phyloP scores from a whole-genome alignment of 495 filamentous ascomycete genomes.

The Astrocystis sublimbata region DNA sequence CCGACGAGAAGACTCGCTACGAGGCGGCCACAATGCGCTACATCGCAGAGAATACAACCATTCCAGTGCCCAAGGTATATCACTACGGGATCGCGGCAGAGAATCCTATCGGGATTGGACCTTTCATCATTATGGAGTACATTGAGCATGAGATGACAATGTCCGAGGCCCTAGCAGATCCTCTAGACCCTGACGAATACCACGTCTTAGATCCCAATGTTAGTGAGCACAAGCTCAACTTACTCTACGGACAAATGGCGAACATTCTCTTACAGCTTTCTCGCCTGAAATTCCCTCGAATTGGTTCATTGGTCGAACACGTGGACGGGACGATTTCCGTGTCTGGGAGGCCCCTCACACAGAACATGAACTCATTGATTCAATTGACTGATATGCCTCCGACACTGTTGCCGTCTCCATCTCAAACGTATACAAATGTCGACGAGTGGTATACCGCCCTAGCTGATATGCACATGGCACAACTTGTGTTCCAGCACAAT shows the following conservation, averaged over 20 bases:
- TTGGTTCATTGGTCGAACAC: slow-evolving; percentile 37
- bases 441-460: slow-evolving; percentile 44
- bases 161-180: slow-evolving; percentile 33
- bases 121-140: slow-evolving; percentile 53
- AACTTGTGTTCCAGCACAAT: slow-evolving; percentile 46
- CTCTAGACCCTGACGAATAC: slow-evolving; percentile 16
- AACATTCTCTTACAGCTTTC: slow-evolving; percentile 39
- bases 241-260: slow-evolving; percentile 39
- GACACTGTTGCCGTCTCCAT: slow-evolving; percentile 23
- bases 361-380: slow-evolving; percentile 32
- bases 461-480: slow-evolving; percentile 42
- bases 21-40: slow-evolving; percentile 49
- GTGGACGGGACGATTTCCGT: slow-evolving; percentile 19
- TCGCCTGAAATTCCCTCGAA: slow-evolving; percentile 29
- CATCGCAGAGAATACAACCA: slow-evolving; percentile 39
- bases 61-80: slow-evolving; percentile 43
- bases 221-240: slow-evolving; percentile 29
- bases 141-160: slow-evolving; percentile 37
- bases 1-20: slow-evolving; percentile 40
- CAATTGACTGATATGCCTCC: slow-evolving; percentile 26
- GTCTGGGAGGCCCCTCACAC: slow-evolving; percentile 25
- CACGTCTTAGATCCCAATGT: slow-evolving; percentile 36
- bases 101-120: slow-evolving; percentile 37
- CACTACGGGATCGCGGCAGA: slow-evolving; percentile 34
- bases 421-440: slow-evolving; percentile 21